Evolutionary conservation across 805 yeast genomes (phyloP).

Genomic region (Tetrapisispora arboricola): DNA sequence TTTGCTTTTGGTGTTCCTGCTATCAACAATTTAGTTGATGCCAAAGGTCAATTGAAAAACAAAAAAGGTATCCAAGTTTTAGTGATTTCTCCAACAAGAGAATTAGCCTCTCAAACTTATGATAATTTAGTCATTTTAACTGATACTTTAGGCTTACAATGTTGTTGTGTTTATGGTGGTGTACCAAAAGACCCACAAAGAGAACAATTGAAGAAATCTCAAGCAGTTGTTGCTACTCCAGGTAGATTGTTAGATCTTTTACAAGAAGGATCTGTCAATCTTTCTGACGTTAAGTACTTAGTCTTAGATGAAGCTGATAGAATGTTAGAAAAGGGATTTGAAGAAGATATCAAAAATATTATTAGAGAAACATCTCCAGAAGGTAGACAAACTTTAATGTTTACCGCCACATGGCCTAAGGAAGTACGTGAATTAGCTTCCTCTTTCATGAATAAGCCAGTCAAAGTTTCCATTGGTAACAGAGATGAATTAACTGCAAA

Average conservation of each 20-base stretch:
- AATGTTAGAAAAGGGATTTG: conserved; percentile 97
- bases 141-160: conserved; percentile 47
- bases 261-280: conserved; percentile 74
- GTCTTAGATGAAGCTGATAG: conserved; percentile 97
- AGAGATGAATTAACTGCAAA: conserved; percentile 91
- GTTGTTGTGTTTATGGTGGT: conserved; percentile 93
- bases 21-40: conserved; percentile 47
- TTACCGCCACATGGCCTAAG: conserved; percentile 99
- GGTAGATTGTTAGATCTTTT: conserved; percentile 88
- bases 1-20: conserved; percentile 98
- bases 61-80: conserved; percentile 57
- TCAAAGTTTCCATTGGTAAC: conserved; percentile 86
- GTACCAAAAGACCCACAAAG: conserved; percentile 93
- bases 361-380: conserved; percentile 46
- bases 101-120: conserved; percentile 85
- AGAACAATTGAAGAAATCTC: conserved; percentile 50
- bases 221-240: conserved; percentile 94
- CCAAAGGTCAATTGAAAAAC: conserved; percentile 12
- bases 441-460: conserved; percentile 75
- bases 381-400: conserved; percentile 86
- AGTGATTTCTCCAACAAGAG: conserved; percentile 94
- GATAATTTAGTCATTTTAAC: conserved; percentile 67
- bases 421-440: conserved; percentile 90
- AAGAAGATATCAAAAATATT: conserved; percentile 85
- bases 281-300: conserved; percentile 59